These are phyloP conservation scores for Microdochium trichocladiopsis DNA, from an alignment of 2,329 filamentous ascomycete species.

Conservation along the genomic window DNA sequence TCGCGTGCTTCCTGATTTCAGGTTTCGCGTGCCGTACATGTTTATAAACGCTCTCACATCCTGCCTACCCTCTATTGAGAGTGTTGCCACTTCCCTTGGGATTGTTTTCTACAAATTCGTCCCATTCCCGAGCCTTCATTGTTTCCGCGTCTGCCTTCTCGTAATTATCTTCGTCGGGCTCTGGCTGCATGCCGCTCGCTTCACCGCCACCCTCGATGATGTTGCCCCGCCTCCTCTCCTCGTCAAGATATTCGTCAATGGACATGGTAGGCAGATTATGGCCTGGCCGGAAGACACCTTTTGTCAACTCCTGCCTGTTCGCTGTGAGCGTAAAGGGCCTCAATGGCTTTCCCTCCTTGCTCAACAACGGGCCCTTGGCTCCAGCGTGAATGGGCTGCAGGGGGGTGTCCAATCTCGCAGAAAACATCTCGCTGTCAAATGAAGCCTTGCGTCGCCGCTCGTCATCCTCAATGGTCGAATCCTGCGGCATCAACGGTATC, in stretches of 20 bases:
- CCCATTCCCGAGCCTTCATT: slow-evolving; percentile 90
- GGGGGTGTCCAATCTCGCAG: slow-evolving; percentile 66
- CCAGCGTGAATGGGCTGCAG: slow-evolving; percentile 41
- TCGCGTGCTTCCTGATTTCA: no score
- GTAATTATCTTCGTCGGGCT: slow-evolving; percentile 83
- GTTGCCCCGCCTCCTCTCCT: slow-evolving; percentile 75
- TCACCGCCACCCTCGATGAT: slow-evolving; percentile 89
- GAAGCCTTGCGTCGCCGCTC: slow-evolving; percentile 28
- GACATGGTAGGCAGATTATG: slow-evolving; percentile 96
- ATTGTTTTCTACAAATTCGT: slow-evolving; percentile 88
- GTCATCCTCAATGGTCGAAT: slow-evolving; percentile 39
- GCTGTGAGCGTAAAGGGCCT: slow-evolving; percentile 85
- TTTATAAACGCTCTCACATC: neutral
- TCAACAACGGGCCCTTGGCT: slow-evolving; percentile 66
- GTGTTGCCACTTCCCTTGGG: slow-evolving; percentile 79
- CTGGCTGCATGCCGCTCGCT: slow-evolving; percentile 57
- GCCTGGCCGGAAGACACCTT: slow-evolving; percentile 80
- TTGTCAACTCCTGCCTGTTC: slow-evolving; percentile 65
- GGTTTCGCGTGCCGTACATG: no score
- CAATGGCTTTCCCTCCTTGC: slow-evolving; percentile 73
- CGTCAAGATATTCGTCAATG: slow-evolving; percentile 95
- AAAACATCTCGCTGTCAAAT: slow-evolving; percentile 45
- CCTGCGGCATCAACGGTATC: slow-evolving; percentile 32
- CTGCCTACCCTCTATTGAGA: slow-evolving; percentile 60
- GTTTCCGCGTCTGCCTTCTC: slow-evolving; percentile 86